phyloP scores from a whole-genome alignment of 1,284 basidiomycete genomes.

The Malassezia nana region DNA sequence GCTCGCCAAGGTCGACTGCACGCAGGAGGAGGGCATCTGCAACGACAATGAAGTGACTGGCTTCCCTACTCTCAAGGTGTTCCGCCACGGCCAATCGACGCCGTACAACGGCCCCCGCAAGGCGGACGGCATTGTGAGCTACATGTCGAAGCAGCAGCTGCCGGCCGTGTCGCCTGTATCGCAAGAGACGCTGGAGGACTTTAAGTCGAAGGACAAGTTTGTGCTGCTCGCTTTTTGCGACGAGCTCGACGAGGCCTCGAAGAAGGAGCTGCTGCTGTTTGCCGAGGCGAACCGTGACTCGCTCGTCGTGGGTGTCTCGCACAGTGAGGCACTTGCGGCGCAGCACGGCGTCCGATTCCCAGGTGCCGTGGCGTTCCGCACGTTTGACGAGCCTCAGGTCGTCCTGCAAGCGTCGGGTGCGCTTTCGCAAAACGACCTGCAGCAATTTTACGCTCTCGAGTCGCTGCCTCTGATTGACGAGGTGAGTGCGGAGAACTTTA shows the following conservation, averaged over 20 bases:
- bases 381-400: conserved; percentile 75
- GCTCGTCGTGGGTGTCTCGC: conserved; percentile 72
- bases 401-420: conserved; percentile 50
- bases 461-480: conserved; percentile 82
- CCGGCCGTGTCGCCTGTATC: conserved; percentile 83
- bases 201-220: conserved; percentile 79
- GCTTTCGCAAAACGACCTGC: conserved; percentile 54
- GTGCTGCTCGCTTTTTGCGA: conserved; percentile 77
- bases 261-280: conserved; percentile 60
- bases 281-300: conserved; percentile 83
- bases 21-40: conserved; percentile 55
- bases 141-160: conserved; percentile 97
- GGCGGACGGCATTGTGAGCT: conserved; percentile 89
- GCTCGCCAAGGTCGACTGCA: conserved; percentile 65
- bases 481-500: conserved; percentile 89
- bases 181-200: conserved; percentile 66
- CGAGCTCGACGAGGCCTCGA: conserved; percentile 57
- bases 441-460: conserved; percentile 63
- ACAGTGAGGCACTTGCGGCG: conserved; percentile 57
- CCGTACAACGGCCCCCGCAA: conserved; percentile 76
- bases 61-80: conserved; percentile 86
- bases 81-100: conserved; percentile 69
- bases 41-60: conserved; percentile 66
- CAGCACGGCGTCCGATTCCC: conserved; percentile 66
- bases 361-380: conserved; percentile 80